Base-by-base conservation (phyloP, 306 rosid species). In the Sophora flavescens region DNA sequence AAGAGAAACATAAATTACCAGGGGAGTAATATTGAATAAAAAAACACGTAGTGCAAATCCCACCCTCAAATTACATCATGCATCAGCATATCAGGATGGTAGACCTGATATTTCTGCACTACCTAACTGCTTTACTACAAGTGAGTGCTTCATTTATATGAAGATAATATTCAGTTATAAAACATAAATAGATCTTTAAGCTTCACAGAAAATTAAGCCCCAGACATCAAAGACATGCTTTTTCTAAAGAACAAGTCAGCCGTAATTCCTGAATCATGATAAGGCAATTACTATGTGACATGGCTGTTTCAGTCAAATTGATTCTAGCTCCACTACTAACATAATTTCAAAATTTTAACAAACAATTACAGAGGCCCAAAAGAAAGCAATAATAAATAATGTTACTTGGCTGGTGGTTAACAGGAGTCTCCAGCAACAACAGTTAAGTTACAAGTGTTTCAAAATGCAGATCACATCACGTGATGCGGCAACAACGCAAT, bases 401-500 rank as follows among this genome's bases (percentile, higher is more conserved):
- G 73, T 42, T 15, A 63, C 74, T 64, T 64, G 39, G 41, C 62
- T 57, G 45, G 14, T 65, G 35, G 70, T 50, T 59, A 18, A 57
- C 47, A 70, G 16, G 51, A 56, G 60, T 68, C 60, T 63, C 35
- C 22, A 50, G 62, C 63, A 78, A 58, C 39, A 69, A 60, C 28
- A 45, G 8, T 50, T 22, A 76, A 67, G 45, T 52, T 33, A 6
- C 13, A 39, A 52, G 22, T 22, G 22, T 22, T 22, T 22, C 22
- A 22, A 22, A 22, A 22, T 22, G 22, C 1, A 1, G 22, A 22
- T 22, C 1, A 1, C 22, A 22, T 22, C 22, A 22, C 1, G 22
- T 22, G 22, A 22, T 22, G 22, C 22, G 22, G 22, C 22, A 22
- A 1, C 22, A 22, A 22, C 22, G 22, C 22, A 22, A 22, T 1